Evolutionary conservation across 208 protist genomes (phyloP).

Genomic region (Trypanosoma cruzi): DNA sequence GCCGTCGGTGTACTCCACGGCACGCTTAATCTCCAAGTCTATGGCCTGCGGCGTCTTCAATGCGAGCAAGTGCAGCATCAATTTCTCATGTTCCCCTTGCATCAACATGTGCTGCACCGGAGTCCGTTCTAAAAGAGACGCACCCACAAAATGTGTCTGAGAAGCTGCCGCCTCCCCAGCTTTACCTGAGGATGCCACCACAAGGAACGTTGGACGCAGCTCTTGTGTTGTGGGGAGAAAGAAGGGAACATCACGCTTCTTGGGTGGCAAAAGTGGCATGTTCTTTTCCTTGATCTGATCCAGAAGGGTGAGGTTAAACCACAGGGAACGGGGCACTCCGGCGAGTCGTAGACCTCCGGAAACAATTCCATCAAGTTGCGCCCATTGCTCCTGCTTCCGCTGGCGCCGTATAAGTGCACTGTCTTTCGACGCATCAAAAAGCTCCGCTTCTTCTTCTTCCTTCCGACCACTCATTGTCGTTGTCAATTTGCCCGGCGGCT

Average conservation of each 20-base stretch:
- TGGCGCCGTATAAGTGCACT: conserved; percentile 52
- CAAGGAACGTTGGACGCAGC: conserved; percentile 81
- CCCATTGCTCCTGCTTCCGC: conserved; percentile 38
- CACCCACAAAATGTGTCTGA: conserved; percentile 29
- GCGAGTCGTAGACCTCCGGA: conserved; percentile 64
- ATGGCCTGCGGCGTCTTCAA: conserved; percentile 66
- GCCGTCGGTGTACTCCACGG: conserved; percentile 71
- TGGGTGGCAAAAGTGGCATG: conserved; percentile 84
- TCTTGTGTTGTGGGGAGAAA: conserved; percentile 88
- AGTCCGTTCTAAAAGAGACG: conserved; percentile 46
- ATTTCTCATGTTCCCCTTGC: conserved; percentile 48
- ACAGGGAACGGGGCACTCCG: conserved; percentile 66
- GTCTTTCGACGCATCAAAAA: conserved; percentile 74
- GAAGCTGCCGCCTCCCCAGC: not conserved
- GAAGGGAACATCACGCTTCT: conserved; percentile 92
- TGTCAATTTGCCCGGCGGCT: conserved; percentile 25
- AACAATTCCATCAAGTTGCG: conserved; percentile 52
- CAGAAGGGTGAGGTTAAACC: conserved; percentile 84
- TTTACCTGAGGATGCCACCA: conserved; percentile 48
- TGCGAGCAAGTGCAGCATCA: conserved; percentile 56
- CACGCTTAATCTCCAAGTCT: conserved; percentile 74
- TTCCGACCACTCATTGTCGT: too few species aligned
- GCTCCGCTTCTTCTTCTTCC: conserved; percentile 39
- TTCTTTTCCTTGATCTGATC: conserved; percentile 93
- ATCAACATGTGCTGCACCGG: conserved; percentile 72